A percentile compares a stretch with the other conserved stretches of the same genome.
phyloP scores from a whole-genome alignment of 2,329 filamentous ascomycete genomes.

The Fusarium lateritium region DNA sequence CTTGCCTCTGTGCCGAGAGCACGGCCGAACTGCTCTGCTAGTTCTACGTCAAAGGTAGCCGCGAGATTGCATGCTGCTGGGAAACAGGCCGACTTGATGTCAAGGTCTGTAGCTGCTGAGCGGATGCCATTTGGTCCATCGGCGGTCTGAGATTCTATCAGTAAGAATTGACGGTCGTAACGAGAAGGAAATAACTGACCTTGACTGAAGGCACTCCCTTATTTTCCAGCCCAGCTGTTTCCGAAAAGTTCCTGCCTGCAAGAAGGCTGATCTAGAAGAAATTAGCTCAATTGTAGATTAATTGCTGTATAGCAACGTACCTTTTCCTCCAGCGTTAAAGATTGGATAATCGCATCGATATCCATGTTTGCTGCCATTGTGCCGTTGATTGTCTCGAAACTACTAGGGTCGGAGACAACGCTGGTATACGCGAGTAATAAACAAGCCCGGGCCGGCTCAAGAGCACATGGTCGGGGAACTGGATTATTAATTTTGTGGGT shows the following conservation, averaged over 20 bases:
- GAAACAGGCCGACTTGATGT: slow-evolving; percentile 53
- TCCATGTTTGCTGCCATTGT: slow-evolving; percentile 24
- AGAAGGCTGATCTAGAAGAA: slow-evolving; percentile 38
- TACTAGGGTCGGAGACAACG: background rate
- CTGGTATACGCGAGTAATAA: slow-evolving; percentile 1
- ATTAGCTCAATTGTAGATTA: background rate
- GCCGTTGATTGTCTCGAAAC: background rate
- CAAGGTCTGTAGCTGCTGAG: slow-evolving; percentile 49
- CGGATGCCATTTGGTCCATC: slow-evolving; percentile 57
- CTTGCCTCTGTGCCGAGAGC: slow-evolving; percentile 68
- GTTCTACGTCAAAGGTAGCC: slow-evolving; percentile 72
- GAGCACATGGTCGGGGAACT: slow-evolving; percentile 5
- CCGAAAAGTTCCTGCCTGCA: slow-evolving; percentile 45
- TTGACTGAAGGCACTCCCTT: slow-evolving; percentile 44
- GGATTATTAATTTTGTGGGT: background rate
- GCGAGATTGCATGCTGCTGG: slow-evolving; percentile 61
- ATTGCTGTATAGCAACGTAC: background rate
- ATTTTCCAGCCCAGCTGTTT: slow-evolving; percentile 35
- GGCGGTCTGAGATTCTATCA: slow-evolving; percentile 29
- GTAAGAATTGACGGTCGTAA: accelerated
- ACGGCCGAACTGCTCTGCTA: slow-evolving; percentile 69
- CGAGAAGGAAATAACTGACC: background rate
- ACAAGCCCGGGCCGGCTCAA: background rate
- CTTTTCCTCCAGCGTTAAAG: slow-evolving; percentile 43
- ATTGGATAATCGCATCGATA: slow-evolving; percentile 26